Conservation (phyloP, 2,329 filamentous ascomycete species). For the Xylaria sp. region DNA sequence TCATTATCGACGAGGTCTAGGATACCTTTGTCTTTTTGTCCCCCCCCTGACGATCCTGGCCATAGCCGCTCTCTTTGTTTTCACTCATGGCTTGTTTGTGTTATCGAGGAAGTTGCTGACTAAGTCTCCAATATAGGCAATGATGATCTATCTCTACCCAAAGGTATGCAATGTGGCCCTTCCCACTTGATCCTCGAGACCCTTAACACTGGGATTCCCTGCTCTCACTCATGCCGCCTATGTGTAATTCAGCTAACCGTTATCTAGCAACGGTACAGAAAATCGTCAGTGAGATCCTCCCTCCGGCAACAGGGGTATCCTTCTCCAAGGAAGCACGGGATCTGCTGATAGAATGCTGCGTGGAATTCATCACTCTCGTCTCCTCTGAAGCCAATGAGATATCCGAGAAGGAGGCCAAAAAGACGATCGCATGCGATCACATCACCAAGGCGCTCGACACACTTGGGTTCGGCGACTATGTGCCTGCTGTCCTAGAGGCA, state of each 20-base stretch:
- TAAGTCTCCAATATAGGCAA: conserved; percentile 51
- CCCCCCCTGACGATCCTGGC: conserved; percentile 13
- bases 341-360: conserved; percentile 95
- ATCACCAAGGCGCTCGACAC: conserved; percentile 94
- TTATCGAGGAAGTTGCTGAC: conserved; percentile 6
- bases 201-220: too few species aligned
- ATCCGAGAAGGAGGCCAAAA: conserved; percentile 97
- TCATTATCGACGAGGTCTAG: conserved; percentile 21
- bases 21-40: conserved; percentile 8
- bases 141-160: conserved; percentile 68
- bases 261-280: conserved; percentile 70
- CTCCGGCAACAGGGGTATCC: conserved; percentile 73
- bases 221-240: too few species aligned
- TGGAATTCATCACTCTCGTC: conserved; percentile 98
- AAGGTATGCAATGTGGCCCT: conserved; percentile 54
- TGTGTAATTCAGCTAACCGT: conserved; percentile 36
- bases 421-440: conserved; percentile 98
- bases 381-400: conserved; percentile 99
- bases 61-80: neutral
- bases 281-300: conserved; percentile 93
- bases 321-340: conserved; percentile 97
- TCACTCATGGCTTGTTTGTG: neutral
- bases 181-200: neutral
- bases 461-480: conserved; percentile 91
- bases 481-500: conserved; percentile 71